Base-by-base conservation (phyloP, 2,329 filamentous ascomycete genomes). In the Exophiala aquamarina region DNA sequence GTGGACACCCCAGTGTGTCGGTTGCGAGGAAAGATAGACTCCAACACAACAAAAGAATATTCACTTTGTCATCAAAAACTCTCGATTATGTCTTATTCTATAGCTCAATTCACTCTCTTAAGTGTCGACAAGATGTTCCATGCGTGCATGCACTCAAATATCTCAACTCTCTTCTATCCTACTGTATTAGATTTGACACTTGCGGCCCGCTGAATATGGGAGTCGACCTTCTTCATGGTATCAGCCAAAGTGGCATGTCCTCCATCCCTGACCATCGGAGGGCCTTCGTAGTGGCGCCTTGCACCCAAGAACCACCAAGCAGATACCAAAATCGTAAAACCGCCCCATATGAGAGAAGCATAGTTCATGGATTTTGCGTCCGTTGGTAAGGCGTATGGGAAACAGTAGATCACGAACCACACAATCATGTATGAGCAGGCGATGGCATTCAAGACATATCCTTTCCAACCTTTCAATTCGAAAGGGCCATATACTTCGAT, bases 361-460 rank as follows among this genome's bases (percentile, higher is more conserved):
- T 79, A 80, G 55, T 80, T 81, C 77, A 81, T 80, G 2, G 63
- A 69, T 20, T 63, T 59, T 2, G 71, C 70, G 47, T 69, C 61
- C 4, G 72, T 69, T 9, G 74, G 71, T 38, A 77, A 54, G 0
- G 66, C 60, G 50, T 71, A 77, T 0, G 77, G 79, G 67, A 83
- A 82, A 59, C 77, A 81, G 64, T 78, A 83, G 51, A 83, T 75
- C 13, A 79, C 67, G 41, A 78, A 70, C 54, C 82, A 82, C 14
- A 78, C 64, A 2, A 72, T 58, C 45, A 82, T 82, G 47, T 81
- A 75, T 23, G 74, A 56, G 11, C 78, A 75, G 5, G 77, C 69
- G 4, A 74, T 54, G 10, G 64, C 47, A 56, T 82, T 82, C 56
- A 82, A 60, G 2, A 66, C 49, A 32, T 66, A 76, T 2, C 79